Base-by-base conservation (phyloP, 2,329 filamentous ascomycete genomes). In the Hymenoscyphus scutula region DNA sequence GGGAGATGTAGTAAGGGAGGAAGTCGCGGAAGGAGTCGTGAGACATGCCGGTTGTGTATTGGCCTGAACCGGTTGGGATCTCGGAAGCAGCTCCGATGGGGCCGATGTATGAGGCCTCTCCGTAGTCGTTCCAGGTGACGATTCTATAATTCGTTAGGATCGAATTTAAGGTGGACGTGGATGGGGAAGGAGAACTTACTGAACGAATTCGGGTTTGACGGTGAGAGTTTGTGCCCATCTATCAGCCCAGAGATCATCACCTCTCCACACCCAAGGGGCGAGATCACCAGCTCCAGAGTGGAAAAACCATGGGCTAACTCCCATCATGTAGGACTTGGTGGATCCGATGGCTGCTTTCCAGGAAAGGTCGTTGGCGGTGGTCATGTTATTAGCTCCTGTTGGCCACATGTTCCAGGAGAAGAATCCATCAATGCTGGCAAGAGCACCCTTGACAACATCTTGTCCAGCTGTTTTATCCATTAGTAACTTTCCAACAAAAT, bases 271-370 rank as follows among this genome's bases (percentile, higher is more conserved):
- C 76, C 77, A 79, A 70, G 86, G 85, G 74, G 86, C 85, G 74
- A 88, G 88, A 51, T 76, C 73, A 68, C 79, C 87, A 6, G 76
- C 75, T 0, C 82, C 80, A 62, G 85, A 82, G 56, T 85, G 86
- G 72, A 81, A 86, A 72, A 86, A 86, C 82, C 82, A 85, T 0
- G 83, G 82, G 0, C 80, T 81, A n/a, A 84, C 79, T 1, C 81
- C 77, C 80, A 83, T 83, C 79, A 84, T 83, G 60, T 77, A 81
- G 3, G 74, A 73, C 68, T 79, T 81, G 5, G 70, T 81, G 5
- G 70, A 70, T 1, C 68, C 63, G 2, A 77, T 65, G 1, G 68
- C 70, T 1, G 66, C 62, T 68, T 77, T 76, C 70, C 78, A 84
- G 4, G 69, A 69, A 55, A 75, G 66, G 48, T 80, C 78, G n/a